Percentiles rank a stretch among this genome's conserved stretches.
Evolutionary conservation across 2,329 filamentous ascomycete genomes (phyloP).

Genomic region (Neocucurbitaria cava): DNA sequence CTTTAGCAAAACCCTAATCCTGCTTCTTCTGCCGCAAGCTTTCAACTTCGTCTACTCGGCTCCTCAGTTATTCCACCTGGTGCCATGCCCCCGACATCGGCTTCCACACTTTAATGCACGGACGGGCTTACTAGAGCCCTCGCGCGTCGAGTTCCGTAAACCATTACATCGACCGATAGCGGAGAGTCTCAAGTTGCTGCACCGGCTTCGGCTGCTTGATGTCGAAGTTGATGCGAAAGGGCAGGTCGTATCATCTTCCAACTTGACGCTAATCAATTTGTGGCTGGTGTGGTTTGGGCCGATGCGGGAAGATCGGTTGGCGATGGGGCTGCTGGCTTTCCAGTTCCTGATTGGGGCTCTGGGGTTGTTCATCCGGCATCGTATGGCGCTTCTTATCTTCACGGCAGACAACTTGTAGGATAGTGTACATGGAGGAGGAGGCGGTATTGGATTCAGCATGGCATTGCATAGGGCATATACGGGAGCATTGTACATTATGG

Average conservation of each 20-base stretch:
- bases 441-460: not conserved
- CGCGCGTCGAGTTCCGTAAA: constrained; percentile 75
- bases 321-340: constrained; percentile 78
- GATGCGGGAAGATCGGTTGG: constrained; percentile 83
- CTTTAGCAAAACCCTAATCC: constrained; percentile 94
- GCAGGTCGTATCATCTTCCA: constrained; percentile 78
- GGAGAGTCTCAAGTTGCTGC: constrained; percentile 70
- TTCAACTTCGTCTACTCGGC: constrained; percentile 96
- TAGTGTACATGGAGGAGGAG: not conserved
- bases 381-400: constrained; percentile 86
- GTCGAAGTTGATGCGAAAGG: constrained; percentile 73
- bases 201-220: constrained; percentile 70
- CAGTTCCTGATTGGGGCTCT: constrained; percentile 79
- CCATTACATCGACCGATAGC: constrained; percentile 73
- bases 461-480: not conserved
- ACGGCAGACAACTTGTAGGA: constrained; percentile 75
- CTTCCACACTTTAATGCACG: constrained; percentile 87
- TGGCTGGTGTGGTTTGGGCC: constrained; percentile 97
- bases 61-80: constrained; percentile 86
- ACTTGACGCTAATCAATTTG: constrained; percentile 92
- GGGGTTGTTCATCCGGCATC: constrained; percentile 85
- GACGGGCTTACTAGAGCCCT: constrained; percentile 85
- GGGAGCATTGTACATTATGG: not conserved
- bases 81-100: constrained; percentile 92
- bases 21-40: constrained; percentile 90